Percentiles rank a stretch among this genome's conserved stretches.
Conservation (phyloP, 352 stramenopile species). For the Globisporangium carolinianum region DNA sequence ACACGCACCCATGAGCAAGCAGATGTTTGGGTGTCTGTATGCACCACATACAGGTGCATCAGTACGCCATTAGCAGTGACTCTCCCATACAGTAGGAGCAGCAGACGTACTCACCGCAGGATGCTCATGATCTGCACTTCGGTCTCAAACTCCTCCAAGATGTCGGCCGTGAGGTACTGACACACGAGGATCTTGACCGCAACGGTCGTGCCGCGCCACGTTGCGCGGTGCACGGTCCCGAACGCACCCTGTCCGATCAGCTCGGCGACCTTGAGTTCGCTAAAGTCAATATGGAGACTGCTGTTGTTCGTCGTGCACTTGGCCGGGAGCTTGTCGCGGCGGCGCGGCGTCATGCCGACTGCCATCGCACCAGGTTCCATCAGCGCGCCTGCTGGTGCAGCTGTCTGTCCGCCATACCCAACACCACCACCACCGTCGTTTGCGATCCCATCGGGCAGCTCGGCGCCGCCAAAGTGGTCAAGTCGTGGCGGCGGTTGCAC, state of each 20-base stretch:
- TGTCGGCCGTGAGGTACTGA: constrained; percentile 77
- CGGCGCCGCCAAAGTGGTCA: constrained; percentile 16
- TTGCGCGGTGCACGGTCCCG: constrained; percentile 68
- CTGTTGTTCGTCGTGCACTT: constrained; percentile 53
- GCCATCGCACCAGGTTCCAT: not conserved
- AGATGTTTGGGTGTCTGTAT: constrained; percentile 80
- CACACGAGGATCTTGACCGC: constrained; percentile 84
- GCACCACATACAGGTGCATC: too few relatives aligned
- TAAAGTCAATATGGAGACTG: constrained; percentile 79
- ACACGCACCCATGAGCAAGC: constrained; percentile 76
- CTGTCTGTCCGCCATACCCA: not conserved
- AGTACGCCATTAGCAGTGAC: too few relatives aligned
- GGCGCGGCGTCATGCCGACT: constrained; percentile 19
- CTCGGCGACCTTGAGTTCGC: constrained; percentile 67
- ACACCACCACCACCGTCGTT: constrained; percentile 3
- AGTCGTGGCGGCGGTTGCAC: constrained; percentile 2
- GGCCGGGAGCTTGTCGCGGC: constrained; percentile 39
- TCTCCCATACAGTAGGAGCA: not conserved
- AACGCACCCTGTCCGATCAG: constrained; percentile 85
- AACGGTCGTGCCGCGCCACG: constrained; percentile 67
- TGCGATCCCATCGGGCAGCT: constrained; percentile 11
- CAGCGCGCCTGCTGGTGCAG: not conserved
- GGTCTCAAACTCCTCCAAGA: constrained; percentile 83
- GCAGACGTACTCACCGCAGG: constrained; percentile 36
- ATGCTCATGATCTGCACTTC: constrained; percentile 90